Percentiles rank a stretch among this genome's conserved stretches.
These are phyloP conservation scores for Starmera caribaea DNA, from an alignment of 805 yeast species.

Conservation along the genomic window DNA sequence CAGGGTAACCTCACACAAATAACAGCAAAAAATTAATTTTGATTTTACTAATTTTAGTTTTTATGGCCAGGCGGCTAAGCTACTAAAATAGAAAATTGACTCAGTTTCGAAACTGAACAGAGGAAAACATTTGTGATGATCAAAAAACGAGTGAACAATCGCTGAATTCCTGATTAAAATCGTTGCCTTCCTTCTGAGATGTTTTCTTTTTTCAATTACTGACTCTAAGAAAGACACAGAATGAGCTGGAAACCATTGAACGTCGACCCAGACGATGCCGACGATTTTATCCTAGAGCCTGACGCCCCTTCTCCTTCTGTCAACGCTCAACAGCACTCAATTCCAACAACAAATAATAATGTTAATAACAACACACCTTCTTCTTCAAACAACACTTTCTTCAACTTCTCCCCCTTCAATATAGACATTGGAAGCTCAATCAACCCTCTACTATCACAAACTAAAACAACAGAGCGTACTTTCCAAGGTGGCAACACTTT, in stretches of 20 bases:
- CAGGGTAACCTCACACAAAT: too few species aligned
- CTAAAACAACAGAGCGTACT: constrained; percentile 18
- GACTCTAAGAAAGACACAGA: constrained; percentile 8
- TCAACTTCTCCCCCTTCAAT: constrained; percentile 19
- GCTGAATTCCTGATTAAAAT: constrained; percentile 21
- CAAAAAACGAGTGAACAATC: constrained; percentile 20
- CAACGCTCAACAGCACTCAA: not conserved
- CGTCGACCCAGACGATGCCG: constrained; percentile 17
- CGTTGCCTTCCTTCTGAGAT: constrained; percentile 21
- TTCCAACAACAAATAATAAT: constrained; percentile 2
- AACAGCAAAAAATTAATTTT: too few species aligned
- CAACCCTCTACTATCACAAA: constrained; percentile 21
- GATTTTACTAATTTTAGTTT: not conserved
- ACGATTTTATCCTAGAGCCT: constrained; percentile 19
- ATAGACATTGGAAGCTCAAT: constrained; percentile 21
- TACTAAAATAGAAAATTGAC: not conserved
- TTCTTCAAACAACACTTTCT: constrained; percentile 18
- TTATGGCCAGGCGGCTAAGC: constrained; percentile 1
- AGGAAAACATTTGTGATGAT: constrained; percentile 14
- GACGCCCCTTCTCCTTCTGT: constrained; percentile 16
- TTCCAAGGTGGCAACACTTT: constrained; percentile 58
- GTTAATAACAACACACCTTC: constrained; percentile 1
- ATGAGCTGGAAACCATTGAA: constrained; percentile 17
- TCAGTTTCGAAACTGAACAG: too few species aligned
- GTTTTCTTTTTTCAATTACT: constrained; percentile 1